These are phyloP conservation scores for Phialemonium atrogriseum DNA, from an alignment of 2,329 filamentous ascomycete species.

Conservation along the genomic window DNA sequence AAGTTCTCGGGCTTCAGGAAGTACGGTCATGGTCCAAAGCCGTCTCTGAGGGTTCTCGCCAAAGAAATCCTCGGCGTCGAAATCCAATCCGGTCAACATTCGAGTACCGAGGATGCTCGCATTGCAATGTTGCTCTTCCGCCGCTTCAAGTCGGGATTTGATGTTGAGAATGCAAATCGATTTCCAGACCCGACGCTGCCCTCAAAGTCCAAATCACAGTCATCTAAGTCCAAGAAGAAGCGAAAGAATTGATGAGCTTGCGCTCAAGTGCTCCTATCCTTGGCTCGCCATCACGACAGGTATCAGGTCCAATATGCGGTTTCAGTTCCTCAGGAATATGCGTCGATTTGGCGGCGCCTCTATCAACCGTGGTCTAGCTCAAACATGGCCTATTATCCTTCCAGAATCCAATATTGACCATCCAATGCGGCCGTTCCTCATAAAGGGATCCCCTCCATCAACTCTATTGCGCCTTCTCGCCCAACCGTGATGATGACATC, in stretches of 20 bases:
- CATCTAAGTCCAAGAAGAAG: slow-evolving; percentile 31
- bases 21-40: slow-evolving; percentile 58
- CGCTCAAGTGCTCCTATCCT: neutral
- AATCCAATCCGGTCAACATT: slow-evolving; percentile 57
- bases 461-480: slow-evolving; percentile 54
- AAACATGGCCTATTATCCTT: no score
- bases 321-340: no score
- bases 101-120: slow-evolving; percentile 70
- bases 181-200: slow-evolving; percentile 38
- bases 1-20: slow-evolving; percentile 67
- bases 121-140: slow-evolving; percentile 86
- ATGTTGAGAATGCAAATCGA: slow-evolving; percentile 65
- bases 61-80: slow-evolving; percentile 49
- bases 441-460: slow-evolving; percentile 63
- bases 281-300: no score
- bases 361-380: no score
- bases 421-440: slow-evolving; percentile 28
- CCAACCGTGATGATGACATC: slow-evolving; percentile 66
- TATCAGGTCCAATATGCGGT: no score
- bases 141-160: slow-evolving; percentile 75
- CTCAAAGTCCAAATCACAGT: slow-evolving; percentile 30
- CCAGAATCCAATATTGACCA: no score
- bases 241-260: slow-evolving; percentile 19
- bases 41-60: slow-evolving; percentile 53
- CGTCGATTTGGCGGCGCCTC: no score